Conservation (phyloP, 2,329 filamentous ascomycete genomes). For the Didymella exigua region DNA sequence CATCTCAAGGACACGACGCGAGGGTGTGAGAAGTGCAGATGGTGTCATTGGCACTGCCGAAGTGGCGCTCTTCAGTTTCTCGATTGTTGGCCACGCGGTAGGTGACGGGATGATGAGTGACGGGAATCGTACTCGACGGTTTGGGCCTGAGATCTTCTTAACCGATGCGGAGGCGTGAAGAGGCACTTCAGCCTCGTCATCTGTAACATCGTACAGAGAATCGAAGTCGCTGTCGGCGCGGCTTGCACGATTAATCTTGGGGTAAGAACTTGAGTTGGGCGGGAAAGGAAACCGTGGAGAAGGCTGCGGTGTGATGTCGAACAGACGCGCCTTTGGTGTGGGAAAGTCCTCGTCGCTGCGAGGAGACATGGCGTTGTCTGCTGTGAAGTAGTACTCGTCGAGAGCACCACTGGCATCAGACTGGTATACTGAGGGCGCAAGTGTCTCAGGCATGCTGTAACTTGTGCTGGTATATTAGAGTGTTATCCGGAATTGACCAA, state of each 20-base stretch:
- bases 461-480: constrained; percentile 39
- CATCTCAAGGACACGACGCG: constrained; percentile 73
- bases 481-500: constrained; percentile 21
- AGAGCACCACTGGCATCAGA: constrained; percentile 63
- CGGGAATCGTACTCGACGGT: constrained; percentile 59
- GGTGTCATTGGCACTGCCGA: constrained; percentile 57
- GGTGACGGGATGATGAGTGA: constrained; percentile 65
- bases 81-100: constrained; percentile 62
- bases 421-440: constrained; percentile 58
- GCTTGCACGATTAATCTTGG: constrained; percentile 68
- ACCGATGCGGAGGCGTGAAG: constrained; percentile 59
- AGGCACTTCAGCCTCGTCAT: constrained; percentile 68
- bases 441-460: constrained; percentile 54
- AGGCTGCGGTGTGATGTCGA: constrained; percentile 56
- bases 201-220: constrained; percentile 85
- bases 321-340: constrained; percentile 70
- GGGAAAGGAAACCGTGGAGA: constrained; percentile 60
- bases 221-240: constrained; percentile 78
- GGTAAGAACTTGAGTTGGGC: constrained; percentile 36
- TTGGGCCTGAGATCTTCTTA: constrained; percentile 46
- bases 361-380: constrained; percentile 49
- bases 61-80: constrained; percentile 60
- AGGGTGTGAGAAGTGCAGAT: constrained; percentile 71
- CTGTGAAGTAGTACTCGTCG: constrained; percentile 56
- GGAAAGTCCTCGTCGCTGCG: constrained; percentile 67